Percentiles rank a stretch among this genome's conserved stretches.
These are phyloP conservation scores for Medicago ruthenica DNA, from an alignment of 306 rosid species.

Conservation along the genomic window DNA sequence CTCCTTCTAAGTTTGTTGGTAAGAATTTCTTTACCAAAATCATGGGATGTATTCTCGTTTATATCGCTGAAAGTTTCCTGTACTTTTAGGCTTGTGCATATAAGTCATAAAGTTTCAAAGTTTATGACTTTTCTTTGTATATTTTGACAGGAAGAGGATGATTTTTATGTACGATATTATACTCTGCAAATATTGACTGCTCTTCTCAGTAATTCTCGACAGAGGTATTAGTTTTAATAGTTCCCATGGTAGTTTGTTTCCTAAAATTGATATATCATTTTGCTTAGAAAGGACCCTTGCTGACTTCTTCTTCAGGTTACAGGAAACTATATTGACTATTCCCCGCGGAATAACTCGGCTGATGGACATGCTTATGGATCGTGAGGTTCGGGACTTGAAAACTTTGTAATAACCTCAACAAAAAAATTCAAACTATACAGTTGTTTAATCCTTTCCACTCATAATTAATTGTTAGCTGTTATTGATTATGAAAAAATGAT, in stretches of 20 bases:
- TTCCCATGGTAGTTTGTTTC: slow-evolving; percentile 38
- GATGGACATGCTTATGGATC: slow-evolving; percentile 99
- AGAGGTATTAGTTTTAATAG: slow-evolving; percentile 62
- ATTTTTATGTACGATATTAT: slow-evolving; percentile 92
- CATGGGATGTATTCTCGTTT: slow-evolving; percentile 10
- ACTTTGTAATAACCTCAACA: slow-evolving; percentile 24
- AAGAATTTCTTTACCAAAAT: slow-evolving; percentile 45
- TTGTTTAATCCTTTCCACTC: slow-evolving; percentile 15
- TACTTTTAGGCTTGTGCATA: slow-evolving; percentile 40
- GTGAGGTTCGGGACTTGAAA: slow-evolving; percentile 70
- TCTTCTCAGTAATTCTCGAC: slow-evolving; percentile 84
- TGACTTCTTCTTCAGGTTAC: slow-evolving; percentile 75
- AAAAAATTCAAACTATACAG: not conserved
- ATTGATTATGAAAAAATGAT: slow-evolving; percentile 37
- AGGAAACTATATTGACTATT: slow-evolving; percentile 91
- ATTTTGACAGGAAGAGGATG: slow-evolving; percentile 83
- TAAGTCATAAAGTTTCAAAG: slow-evolving; percentile 3
- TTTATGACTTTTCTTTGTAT: slow-evolving; percentile 31
- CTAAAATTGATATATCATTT: slow-evolving; percentile 26
- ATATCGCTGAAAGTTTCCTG: slow-evolving; percentile 15
- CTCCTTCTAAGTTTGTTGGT: slow-evolving; percentile 94
- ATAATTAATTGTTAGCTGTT: slow-evolving; percentile 20
- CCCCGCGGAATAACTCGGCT: slow-evolving; percentile 93
- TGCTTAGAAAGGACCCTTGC: slow-evolving; percentile 39
- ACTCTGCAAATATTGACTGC: slow-evolving; percentile 92